Percentiles rank a stretch among this genome's conserved stretches.
Conservation (phyloP, 1,139 yeast genomes). For the Saccharomyces hybrid region DNA sequence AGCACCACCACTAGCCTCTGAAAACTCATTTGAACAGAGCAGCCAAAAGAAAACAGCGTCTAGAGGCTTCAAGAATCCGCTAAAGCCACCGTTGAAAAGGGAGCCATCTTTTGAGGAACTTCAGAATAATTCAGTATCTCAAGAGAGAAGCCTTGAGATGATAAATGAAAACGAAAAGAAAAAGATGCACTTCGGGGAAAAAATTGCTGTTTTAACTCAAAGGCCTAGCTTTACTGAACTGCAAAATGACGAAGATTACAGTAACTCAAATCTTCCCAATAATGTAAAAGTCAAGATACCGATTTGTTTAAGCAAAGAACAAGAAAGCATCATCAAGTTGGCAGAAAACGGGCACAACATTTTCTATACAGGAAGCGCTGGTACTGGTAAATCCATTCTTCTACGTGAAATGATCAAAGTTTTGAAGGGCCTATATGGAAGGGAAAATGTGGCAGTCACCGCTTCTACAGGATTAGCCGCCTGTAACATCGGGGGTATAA, state of each 20-base stretch:
- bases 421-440: conserved; percentile 42
- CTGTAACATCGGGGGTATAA: conserved; percentile 81
- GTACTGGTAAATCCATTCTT: conserved; percentile 86
- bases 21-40: not conserved
- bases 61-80: not conserved
- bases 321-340: conserved; percentile 54
- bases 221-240: conserved; percentile 13
- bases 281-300: conserved; percentile 31
- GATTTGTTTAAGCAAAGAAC: conserved; percentile 57
- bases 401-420: conserved; percentile 62
- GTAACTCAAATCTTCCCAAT: conserved; percentile 15
- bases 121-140: not conserved
- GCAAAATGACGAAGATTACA: conserved; percentile 12
- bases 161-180: conserved; percentile 10
- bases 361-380: conserved; percentile 93
- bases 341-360: conserved; percentile 57
- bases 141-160: conserved; percentile 9
- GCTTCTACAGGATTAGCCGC: conserved; percentile 95
- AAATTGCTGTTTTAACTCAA: conserved; percentile 22
- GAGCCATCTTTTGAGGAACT: not conserved
- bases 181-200: conserved; percentile 15
- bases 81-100: not conserved
- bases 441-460: conserved; percentile 64
- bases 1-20: not conserved
- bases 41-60: not conserved